Evolutionary conservation across 148 eudicot genomes (phyloP).

Genomic region (Dysphania ambrosioides): DNA sequence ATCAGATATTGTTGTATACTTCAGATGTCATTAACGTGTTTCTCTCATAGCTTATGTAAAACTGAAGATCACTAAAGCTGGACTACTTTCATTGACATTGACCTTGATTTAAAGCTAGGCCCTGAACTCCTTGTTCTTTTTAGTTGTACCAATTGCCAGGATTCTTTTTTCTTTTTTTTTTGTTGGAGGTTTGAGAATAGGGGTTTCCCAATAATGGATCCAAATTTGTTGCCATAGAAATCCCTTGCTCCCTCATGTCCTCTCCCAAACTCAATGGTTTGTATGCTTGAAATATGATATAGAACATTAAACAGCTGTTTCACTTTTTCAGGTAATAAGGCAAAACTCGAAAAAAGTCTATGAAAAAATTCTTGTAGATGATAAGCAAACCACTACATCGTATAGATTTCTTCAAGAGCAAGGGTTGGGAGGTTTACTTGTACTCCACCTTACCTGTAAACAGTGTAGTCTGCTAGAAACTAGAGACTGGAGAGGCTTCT

Average conservation of each 20-base stretch:
- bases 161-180: not conserved
- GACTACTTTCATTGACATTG: not conserved
- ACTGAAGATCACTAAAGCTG: not conserved
- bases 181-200: not conserved
- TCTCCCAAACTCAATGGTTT: too few relatives aligned
- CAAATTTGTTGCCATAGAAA: not conserved
- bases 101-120: not conserved
- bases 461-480: not conserved
- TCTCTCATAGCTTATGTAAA: not conserved
- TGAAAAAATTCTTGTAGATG: not conserved
- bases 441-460: not conserved
- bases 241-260: too few relatives aligned
- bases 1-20: not conserved
- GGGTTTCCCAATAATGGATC: not conserved
- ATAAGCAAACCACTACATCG: not conserved
- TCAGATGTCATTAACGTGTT: not conserved
- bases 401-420: not conserved
- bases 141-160: not conserved
- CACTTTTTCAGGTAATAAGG: too few relatives aligned
- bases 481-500: not conserved
- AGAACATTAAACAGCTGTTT: too few relatives aligned
- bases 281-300: too few relatives aligned
- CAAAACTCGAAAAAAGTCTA: not conserved
- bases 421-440: not conserved
- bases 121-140: too few relatives aligned